Base-by-base conservation (phyloP, 2,329 filamentous ascomycete species). In the Beauveria asiatica region DNA sequence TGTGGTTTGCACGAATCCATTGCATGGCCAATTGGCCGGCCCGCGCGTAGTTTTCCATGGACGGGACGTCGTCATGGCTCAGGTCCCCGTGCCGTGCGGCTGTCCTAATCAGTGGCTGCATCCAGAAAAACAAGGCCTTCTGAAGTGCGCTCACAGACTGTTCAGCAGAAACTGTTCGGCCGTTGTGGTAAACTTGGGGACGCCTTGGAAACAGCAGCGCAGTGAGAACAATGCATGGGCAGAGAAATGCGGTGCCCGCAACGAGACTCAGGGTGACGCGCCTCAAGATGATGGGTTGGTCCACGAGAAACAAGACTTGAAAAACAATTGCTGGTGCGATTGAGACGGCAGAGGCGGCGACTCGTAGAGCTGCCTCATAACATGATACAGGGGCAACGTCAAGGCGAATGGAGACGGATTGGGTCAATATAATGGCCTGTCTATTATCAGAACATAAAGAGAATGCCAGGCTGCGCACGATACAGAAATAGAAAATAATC, bases 361-460 rank as follows among this genome's bases (percentile, higher is more conserved):
- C 72, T 69, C 78, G 81, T 6, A 80, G 65, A 30, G 83, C 84
- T 39, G 83, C 74, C 30, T 76, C 68, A 67, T 84, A 84, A 48
- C 78, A 76, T 64, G 75, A 71, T 23, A 82, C 75, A 13, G 81
- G 77, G 25, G 76, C 73, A 54, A 78, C 78, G 64, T 76, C 77
- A 11, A 79, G 75, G 33, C 73, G 73, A 52, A 85, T 76, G 44
- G 72, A 75, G 21, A 78, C 64, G 9, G 79, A 75, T 68, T 87
- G 84, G 39, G 83, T 61, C 9, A 79, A 64, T 33, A 86, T 70
- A 3, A 83, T 71, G 53, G 67, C 70, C 83, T 86, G 62, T 5
- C 2, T 5, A 2, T 13, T 11, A 21, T 42, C 19, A 54, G 57
- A 9, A 33, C 11, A 30, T 3, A 13, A 46, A 44, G 19, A 41